Conservation (phyloP, 805 yeast genomes). For the Metschnikowia dekortorum region DNA sequence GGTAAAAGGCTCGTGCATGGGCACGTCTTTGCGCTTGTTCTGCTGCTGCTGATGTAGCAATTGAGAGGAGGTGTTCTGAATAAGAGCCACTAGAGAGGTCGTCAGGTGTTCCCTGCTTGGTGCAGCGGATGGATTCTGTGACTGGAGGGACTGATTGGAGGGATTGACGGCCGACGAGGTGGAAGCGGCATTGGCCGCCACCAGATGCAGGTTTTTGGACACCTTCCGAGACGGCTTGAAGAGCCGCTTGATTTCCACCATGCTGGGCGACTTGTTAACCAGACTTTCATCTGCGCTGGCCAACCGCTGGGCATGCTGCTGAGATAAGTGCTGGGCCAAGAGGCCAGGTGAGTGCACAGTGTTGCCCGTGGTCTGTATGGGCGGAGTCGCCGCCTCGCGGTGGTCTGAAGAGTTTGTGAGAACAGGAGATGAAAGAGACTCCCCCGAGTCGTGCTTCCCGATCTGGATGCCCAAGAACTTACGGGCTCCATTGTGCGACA, state of each 20-base stretch:
- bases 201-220: constrained; percentile 10
- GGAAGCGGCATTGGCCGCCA: background rate
- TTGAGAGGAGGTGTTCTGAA: constrained; percentile 16
- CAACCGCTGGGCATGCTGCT: constrained; percentile 10
- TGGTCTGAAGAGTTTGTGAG: constrained; percentile 31
- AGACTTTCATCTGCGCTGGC: constrained; percentile 18
- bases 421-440: constrained; percentile 33
- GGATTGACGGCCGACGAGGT: background rate
- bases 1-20: constrained; percentile 15
- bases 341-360: constrained; percentile 9
- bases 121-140: background rate
- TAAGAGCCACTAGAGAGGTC: constrained; percentile 16
- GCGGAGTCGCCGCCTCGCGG: constrained; percentile 8
- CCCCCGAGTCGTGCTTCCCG: constrained; percentile 39
- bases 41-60: constrained; percentile 23
- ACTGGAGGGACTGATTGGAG: background rate
- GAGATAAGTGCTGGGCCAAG: constrained; percentile 7
- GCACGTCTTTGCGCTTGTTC: constrained; percentile 13
- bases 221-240: constrained; percentile 53
- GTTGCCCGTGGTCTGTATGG: constrained; percentile 1
- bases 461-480: constrained; percentile 38
- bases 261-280: constrained; percentile 42
- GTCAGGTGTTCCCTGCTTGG: constrained; percentile 16
- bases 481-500: constrained; percentile 14
- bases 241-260: constrained; percentile 70